Conservation (phyloP, 2,329 filamentous ascomycete species). For the Nigrograna mackinnonii region DNA sequence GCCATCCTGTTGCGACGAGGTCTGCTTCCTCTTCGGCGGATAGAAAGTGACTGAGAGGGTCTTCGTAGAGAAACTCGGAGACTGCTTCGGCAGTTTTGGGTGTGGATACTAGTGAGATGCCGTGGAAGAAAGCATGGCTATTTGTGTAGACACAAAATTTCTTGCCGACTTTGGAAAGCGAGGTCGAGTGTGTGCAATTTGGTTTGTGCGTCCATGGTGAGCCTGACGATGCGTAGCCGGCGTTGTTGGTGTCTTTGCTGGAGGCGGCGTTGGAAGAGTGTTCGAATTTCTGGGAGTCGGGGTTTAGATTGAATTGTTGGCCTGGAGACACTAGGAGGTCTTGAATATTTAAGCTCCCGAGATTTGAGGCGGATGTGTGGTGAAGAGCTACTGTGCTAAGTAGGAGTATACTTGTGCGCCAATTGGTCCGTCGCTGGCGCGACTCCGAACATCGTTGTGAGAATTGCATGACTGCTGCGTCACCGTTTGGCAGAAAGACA, state of each 20-base stretch:
- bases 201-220: conserved; percentile 22
- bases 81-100: conserved; percentile 10
- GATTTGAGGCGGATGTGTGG: too few relatives aligned
- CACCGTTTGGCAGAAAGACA: too few relatives aligned
- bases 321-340: too few relatives aligned
- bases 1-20: conserved; percentile 2
- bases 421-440: too few relatives aligned
- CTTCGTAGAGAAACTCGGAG: conserved; percentile 12
- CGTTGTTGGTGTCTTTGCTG: not conserved
- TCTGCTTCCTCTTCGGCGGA: conserved; percentile 7
- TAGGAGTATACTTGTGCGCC: too few relatives aligned
- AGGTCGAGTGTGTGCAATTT: conserved; percentile 11
- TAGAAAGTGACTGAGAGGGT: conserved; percentile 17
- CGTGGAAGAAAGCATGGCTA: conserved; percentile 14
- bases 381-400: too few relatives aligned
- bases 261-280: too few relatives aligned
- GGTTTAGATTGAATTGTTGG: too few relatives aligned
- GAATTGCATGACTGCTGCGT: too few relatives aligned
- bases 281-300: too few relatives aligned
- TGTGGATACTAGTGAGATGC: conserved; percentile 16
- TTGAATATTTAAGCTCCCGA: too few relatives aligned
- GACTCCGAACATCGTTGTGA: too few relatives aligned
- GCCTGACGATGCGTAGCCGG: not conserved
- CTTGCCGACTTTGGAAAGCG: conserved; percentile 9
- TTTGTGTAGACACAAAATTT: conserved; percentile 26